A percentile compares a stretch with the other conserved stretches of the same genome.
Evolutionary conservation across 495 filamentous ascomycete genomes (phyloP).

Genomic region (Xylaria sp.): DNA sequence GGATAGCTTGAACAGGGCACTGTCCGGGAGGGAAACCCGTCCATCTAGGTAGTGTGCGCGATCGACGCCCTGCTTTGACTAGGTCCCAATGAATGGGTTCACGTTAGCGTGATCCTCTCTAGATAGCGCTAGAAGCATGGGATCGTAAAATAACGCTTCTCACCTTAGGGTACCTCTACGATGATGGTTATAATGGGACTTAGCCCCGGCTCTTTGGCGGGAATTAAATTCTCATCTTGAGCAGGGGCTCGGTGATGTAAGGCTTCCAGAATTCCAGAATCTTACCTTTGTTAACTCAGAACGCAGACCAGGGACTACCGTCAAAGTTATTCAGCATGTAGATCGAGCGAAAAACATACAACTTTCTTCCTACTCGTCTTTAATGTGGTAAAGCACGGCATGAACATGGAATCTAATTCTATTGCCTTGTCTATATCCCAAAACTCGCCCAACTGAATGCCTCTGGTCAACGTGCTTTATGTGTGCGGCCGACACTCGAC

Average conservation of each 20-base stretch:
- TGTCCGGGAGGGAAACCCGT: neutral
- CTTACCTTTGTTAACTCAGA: neutral
- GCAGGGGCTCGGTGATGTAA: neutral
- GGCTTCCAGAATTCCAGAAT: neutral
- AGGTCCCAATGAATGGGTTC: neutral
- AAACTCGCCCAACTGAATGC: neutral
- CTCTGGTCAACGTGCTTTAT: neutral
- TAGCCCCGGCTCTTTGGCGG: constrained; percentile 15
- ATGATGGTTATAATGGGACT: neutral
- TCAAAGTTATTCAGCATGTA: constrained; percentile 2
- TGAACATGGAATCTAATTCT: neutral
- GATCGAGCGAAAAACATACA: neutral
- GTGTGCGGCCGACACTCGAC: neutral
- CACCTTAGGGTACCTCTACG: neutral
- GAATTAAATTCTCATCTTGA: constrained; percentile 11
- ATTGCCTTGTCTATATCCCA: neutral
- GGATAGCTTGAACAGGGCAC: neutral
- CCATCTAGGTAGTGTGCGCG: too few relatives aligned
- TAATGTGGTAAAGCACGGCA: neutral
- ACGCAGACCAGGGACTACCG: neutral
- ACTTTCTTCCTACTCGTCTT: neutral
- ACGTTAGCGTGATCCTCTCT: neutral
- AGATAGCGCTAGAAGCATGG: neutral
- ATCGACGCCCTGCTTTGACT: neutral
- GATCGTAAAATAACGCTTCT: neutral